A percentile compares a stretch with the other conserved stretches of the same genome.
Evolutionary conservation across 2,329 filamentous ascomycete genomes (phyloP).

Genomic region (Trichoderma arundinaceum): DNA sequence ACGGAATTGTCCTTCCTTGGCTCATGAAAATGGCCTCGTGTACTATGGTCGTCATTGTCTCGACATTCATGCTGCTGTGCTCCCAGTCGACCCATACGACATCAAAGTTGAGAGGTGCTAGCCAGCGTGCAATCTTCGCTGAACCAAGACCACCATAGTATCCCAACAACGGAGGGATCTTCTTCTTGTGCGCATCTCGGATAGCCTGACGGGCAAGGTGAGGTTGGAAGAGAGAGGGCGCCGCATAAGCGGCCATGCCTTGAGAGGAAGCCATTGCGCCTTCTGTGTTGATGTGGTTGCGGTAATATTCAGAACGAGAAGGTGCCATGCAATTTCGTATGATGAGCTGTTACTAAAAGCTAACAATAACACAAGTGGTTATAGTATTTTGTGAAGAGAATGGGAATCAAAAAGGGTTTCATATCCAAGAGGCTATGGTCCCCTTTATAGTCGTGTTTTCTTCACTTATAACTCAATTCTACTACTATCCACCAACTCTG

Average conservation of each 20-base stretch:
- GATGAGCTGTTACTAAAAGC: background rate
- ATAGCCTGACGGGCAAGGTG: conserved; percentile 53
- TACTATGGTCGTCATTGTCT: conserved; percentile 58
- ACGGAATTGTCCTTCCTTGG: conserved; percentile 52
- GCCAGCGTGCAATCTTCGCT: conserved; percentile 47
- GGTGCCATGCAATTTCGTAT: background rate
- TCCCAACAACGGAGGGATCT: conserved; percentile 51
- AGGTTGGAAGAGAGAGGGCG: conserved; percentile 54
- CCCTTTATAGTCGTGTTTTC: background rate
- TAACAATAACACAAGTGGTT: background rate
- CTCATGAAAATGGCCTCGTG: conserved; percentile 55
- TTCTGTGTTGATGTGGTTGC: background rate
- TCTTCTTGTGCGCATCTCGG: conserved; percentile 53
- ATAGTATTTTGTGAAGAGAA: background rate
- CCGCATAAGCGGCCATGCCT: conserved; percentile 34
- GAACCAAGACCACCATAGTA: conserved; percentile 51
- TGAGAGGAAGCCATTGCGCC: background rate
- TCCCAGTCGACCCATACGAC: conserved; percentile 56
- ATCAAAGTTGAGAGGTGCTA: conserved; percentile 52
- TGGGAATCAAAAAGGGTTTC: background rate
- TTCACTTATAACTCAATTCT: background rate
- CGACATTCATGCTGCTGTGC: conserved; percentile 52
- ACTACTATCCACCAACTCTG: background rate
- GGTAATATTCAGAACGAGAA: background rate
- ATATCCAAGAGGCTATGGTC: background rate